phyloP scores from a whole-genome alignment of 331 rosid genomes.

The Pyrus hybrid region DNA sequence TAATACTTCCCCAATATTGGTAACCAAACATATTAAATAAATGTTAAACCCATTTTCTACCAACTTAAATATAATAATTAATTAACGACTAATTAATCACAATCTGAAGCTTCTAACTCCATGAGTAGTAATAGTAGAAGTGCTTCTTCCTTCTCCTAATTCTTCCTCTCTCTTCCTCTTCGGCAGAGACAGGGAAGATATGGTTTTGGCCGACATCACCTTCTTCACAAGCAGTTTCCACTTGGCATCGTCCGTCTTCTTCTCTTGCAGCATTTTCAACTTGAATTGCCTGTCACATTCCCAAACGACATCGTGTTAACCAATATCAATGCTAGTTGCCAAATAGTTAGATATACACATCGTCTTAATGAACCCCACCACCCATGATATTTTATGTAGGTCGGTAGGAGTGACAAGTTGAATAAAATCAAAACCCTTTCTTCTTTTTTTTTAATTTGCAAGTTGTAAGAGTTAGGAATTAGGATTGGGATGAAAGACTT shows the following conservation, averaged over 20 bases:
- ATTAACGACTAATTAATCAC: not conserved
- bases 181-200: constrained; percentile 44
- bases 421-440: not conserved
- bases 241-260: constrained; percentile 41
- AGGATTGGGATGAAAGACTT: not conserved
- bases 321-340: not conserved
- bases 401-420: not conserved
- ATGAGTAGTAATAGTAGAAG: not conserved
- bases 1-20: not conserved
- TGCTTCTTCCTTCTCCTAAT: constrained; percentile 16
- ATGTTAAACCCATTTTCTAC: not conserved
- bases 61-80: not conserved
- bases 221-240: constrained; percentile 74
- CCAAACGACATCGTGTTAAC: not conserved
- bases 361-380: not conserved
- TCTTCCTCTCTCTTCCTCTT: constrained; percentile 59
- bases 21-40: not conserved
- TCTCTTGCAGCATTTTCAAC: constrained; percentile 38
- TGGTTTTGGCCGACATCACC: constrained; percentile 61
- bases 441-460: not conserved
- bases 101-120: constrained; percentile 35
- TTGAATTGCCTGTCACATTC: constrained; percentile 53
- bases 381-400: not conserved
- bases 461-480: not conserved
- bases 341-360: not conserved